These are phyloP conservation scores for Syzygium grande DNA, from an alignment of 345 rosid genomes.

Conservation along the genomic window DNA sequence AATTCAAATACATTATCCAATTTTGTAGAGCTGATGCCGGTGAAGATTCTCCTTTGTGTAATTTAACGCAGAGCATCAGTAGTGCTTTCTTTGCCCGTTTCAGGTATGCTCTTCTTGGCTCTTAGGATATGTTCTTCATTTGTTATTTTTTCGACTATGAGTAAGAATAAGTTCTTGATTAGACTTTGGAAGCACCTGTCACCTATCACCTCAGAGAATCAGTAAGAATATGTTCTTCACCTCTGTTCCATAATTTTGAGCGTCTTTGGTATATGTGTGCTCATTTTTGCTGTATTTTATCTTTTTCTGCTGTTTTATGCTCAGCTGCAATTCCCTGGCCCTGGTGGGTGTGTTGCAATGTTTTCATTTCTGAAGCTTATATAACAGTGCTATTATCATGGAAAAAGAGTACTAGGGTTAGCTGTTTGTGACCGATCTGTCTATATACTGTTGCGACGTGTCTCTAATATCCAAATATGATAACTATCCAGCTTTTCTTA, in stretches of 20 bases:
- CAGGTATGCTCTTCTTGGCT: conserved; percentile 38
- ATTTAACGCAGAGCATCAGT: conserved; percentile 61
- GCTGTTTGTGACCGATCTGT: neutral
- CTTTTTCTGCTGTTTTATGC: neutral
- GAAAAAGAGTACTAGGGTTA: neutral
- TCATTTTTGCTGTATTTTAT: neutral
- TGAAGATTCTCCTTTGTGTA: conserved; percentile 31
- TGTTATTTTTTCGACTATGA: neutral
- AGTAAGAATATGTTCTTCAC: neutral
- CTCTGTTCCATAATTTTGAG: neutral
- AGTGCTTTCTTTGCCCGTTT: conserved; percentile 75
- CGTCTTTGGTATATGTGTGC: neutral
- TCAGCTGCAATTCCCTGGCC: neutral
- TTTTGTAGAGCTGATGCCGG: conserved; percentile 37
- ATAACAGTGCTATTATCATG: neutral
- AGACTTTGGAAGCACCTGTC: neutral
- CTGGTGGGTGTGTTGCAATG: neutral
- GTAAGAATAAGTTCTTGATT: neutral
- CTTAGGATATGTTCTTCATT: neutral
- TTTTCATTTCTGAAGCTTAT: neutral
- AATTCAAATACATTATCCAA: neutral
- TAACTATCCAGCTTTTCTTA: neutral
- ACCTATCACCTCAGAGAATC: neutral
- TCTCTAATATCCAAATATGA: neutral
- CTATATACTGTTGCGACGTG: neutral